A percentile compares a stretch with the other conserved stretches of the same genome.
These are phyloP conservation scores for Tulasnella sp. DNA, from an alignment of 768 basidiomycete species.

Conservation along the genomic window DNA sequence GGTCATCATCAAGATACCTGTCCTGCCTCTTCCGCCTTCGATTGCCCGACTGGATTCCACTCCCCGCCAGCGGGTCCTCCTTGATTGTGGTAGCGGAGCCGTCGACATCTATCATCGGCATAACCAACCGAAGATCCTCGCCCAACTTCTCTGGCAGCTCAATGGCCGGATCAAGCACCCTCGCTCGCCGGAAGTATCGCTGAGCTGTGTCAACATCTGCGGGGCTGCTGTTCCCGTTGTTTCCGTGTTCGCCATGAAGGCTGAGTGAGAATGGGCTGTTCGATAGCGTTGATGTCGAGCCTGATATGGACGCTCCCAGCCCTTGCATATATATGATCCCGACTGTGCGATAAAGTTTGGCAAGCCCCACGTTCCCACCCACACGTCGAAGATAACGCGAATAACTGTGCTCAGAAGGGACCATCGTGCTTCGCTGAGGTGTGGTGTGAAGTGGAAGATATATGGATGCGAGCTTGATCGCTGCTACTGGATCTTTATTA, in stretches of 20 bases:
- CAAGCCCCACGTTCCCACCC: constrained; percentile 2
- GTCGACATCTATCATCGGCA: constrained; percentile 3
- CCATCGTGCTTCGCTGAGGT: constrained; percentile 2
- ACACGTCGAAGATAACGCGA: constrained; percentile 7
- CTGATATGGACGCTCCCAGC: not conserved
- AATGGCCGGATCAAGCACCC: constrained; percentile 6
- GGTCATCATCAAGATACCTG: not conserved
- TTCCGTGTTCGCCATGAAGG: not conserved
- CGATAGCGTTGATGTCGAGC: not conserved
- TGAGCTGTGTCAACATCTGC: constrained; percentile 1
- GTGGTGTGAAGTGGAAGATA: constrained; percentile 8
- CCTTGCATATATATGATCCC: constrained; percentile 9
- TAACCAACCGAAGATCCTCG: not conserved
- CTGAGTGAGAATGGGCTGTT: constrained; percentile 11
- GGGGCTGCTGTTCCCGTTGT: no score
- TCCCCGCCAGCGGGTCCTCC: not conserved
- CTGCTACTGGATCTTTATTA: constrained; percentile 5
- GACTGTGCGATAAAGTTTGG: constrained; percentile 3
- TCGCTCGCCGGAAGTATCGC: constrained; percentile 11
- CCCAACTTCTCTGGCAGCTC: not conserved
- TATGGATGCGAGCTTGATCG: constrained; percentile 7
- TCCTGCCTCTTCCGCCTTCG: not conserved
- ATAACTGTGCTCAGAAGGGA: not conserved
- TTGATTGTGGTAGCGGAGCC: not conserved
- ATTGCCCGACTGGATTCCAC: not conserved